Evolutionary conservation across 176 grass and related monocot species (phyloP).

Genomic region (Musa schizocarpa): DNA sequence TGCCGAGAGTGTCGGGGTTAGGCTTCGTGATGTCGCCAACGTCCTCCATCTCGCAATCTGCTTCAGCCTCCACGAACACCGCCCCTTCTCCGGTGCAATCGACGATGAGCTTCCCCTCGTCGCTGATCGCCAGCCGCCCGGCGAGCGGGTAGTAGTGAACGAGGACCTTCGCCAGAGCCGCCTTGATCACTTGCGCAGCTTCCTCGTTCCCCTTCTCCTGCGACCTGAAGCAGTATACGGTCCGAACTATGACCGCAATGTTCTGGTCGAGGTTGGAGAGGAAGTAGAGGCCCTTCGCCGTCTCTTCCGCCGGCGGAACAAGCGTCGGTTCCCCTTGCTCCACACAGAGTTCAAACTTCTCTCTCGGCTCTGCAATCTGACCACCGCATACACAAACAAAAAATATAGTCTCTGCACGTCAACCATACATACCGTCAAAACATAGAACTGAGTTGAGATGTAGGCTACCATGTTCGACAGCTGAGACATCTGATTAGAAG

Average conservation of each 20-base stretch:
- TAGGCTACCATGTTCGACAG: constrained; percentile 8
- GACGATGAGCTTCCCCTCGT: constrained; percentile 76
- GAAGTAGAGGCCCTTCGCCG: constrained; percentile 67
- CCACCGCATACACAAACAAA: background rate
- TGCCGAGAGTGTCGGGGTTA: constrained; percentile 53
- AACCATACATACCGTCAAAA: too few species aligned
- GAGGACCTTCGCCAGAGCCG: constrained; percentile 60
- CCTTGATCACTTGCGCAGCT: constrained; percentile 35
- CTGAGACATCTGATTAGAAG: background rate
- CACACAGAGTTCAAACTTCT: constrained; percentile 28
- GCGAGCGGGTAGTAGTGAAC: constrained; percentile 85
- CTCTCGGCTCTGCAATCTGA: constrained; percentile 43
- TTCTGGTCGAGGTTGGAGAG: constrained; percentile 97
- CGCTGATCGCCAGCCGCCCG: constrained; percentile 58
- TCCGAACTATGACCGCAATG: constrained; percentile 77
- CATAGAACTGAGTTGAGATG: background rate
- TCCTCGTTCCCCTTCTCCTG: constrained; percentile 14
- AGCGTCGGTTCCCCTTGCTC: constrained; percentile 38
- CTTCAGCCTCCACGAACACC: constrained; percentile 80
- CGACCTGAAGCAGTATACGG: constrained; percentile 73
- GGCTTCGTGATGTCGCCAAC: constrained; percentile 59
- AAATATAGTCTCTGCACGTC: too few species aligned
- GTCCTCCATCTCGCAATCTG: constrained; percentile 48
- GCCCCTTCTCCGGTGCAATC: constrained; percentile 62
- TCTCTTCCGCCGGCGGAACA: constrained; percentile 48